Conservation (phyloP, 2,329 filamentous ascomycete genomes). For the Fusarium gaditjirri region DNA sequence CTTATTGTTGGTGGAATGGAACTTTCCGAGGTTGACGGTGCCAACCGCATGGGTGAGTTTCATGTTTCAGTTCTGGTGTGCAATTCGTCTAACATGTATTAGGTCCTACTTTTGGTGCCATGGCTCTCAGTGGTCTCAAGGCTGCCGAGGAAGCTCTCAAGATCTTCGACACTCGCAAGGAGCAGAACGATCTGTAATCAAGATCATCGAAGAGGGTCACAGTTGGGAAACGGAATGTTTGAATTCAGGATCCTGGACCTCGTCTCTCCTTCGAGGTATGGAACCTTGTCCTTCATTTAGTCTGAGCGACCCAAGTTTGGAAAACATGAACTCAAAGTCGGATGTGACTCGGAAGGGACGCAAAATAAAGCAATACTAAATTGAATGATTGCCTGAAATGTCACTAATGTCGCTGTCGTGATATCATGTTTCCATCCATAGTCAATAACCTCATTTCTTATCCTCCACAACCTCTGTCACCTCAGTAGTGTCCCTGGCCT, state of each 20-base stretch:
- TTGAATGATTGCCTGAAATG: background rate
- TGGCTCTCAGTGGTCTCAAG: slow-evolving; percentile 89
- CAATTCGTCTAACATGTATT: background rate
- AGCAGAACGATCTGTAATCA: slow-evolving; percentile 72
- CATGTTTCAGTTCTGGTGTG: fast-evolving
- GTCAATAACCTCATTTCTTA: background rate
- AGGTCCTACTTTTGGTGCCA: slow-evolving; percentile 85
- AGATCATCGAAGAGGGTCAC: background rate
- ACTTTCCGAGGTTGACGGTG: slow-evolving; percentile 87
- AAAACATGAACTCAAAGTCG: background rate
- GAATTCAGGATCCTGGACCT: background rate
- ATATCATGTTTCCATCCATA: background rate
- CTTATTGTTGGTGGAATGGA: slow-evolving; percentile 97
- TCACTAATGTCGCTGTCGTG: background rate
- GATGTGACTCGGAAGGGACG: background rate
- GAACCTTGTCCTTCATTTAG: slow-evolving; percentile 29
- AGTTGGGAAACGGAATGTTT: background rate
- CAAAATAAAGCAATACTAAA: background rate
- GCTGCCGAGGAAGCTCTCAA: slow-evolving; percentile 87
- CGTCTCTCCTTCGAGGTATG: slow-evolving; percentile 29
- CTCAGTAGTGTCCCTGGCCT: background rate
- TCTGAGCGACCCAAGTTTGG: background rate
- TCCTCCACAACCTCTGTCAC: background rate
- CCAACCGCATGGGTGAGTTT: slow-evolving; percentile 82
- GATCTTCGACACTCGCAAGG: slow-evolving; percentile 81